Conservation (phyloP, 2,329 filamentous ascomycete genomes). For the Neocatenulostroma microsporum region DNA sequence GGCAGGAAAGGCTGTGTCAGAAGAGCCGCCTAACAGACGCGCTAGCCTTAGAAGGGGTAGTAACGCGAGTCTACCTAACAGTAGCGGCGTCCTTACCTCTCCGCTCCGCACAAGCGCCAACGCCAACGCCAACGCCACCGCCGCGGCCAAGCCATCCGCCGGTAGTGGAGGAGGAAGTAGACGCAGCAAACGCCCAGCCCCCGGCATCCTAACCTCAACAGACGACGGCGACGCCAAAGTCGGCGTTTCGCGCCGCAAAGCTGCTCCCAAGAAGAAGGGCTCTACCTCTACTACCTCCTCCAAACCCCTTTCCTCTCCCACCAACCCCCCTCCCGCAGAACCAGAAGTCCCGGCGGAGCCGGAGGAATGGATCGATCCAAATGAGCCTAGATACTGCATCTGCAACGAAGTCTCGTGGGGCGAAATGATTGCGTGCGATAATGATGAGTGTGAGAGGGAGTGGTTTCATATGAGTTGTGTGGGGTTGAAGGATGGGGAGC, state of each 20-base stretch:
- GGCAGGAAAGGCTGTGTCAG: constrained; percentile 39
- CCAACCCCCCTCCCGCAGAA: constrained; percentile 10
- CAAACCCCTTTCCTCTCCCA: constrained; percentile 20
- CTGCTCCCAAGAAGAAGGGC: constrained; percentile 59
- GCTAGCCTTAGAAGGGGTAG: constrained; percentile 37
- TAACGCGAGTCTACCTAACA: constrained; percentile 38
- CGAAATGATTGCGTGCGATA: constrained; percentile 77
- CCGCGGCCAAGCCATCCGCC: no score
- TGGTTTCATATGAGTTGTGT: constrained; percentile 83
- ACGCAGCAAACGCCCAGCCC: constrained; percentile 62
- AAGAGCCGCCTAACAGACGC: constrained; percentile 39
- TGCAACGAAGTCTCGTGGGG: constrained; percentile 76
- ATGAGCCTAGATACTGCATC: constrained; percentile 68
- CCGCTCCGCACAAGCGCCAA: constrained; percentile 8
- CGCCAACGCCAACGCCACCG: constrained; percentile 9
- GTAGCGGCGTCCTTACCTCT: constrained; percentile 12
- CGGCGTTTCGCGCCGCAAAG: constrained; percentile 65
- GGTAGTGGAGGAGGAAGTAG: constrained; percentile 33
- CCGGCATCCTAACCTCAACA: constrained; percentile 56
- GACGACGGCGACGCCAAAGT: constrained; percentile 55
- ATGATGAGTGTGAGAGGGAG: constrained; percentile 69
- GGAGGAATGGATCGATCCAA: constrained; percentile 54
- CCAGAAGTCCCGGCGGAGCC: constrained; percentile 7
- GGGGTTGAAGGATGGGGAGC: constrained; percentile 55
- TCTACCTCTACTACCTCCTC: constrained; percentile 1